Base-by-base conservation (phyloP, 202 grass and related monocot genomes). In the Tripidium arundinaceum region DNA sequence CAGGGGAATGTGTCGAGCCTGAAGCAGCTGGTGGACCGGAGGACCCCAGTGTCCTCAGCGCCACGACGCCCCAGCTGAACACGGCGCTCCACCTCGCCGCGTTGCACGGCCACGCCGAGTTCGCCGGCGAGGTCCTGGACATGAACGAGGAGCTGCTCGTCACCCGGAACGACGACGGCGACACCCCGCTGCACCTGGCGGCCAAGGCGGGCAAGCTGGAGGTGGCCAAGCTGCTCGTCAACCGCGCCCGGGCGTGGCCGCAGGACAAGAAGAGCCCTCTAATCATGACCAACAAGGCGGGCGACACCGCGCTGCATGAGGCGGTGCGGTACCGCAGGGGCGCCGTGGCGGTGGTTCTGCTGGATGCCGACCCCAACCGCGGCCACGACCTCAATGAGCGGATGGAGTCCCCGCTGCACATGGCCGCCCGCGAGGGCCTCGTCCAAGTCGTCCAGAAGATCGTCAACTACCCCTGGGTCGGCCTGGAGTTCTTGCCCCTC, bases 341-440 rank as follows among this genome's bases (percentile, higher is more conserved):
- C n/a, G n/a, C n/a, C n/a, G n/a, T n/a, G n/a, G n/a, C n/a, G n/a
- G n/a, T n/a, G n/a, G n/a, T n/a, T n/a, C n/a, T n/a, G n/a, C n/a
- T n/a, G n/a, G n/a, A n/a, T n/a, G n/a, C n/a, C n/a, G n/a, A n/a
- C n/a, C n/a, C n/a, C n/a, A n/a, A n/a, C n/a, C n/a, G n/a, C n/a
- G n/a, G n/a, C n/a, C n/a, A n/a, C n/a, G 40, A 11, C 55, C 22
- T 59, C 55, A 41, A 41, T 8, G 7, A 41, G 39, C 39, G 2
- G 39, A 41, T 11, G 39, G 39, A 41, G 77, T 73, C 91, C 57
- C 85, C 91, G 14, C 68, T 93, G 57, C 82, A 90, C 81, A 80
- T 93, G 36, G 91, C 91, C 19, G 78, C 91, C 37, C 79, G 75
- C 34, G 79, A 93, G 68, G 91, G 87, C 22, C 83, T 86, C 70